Evolutionary conservation across 805 yeast species (phyloP).

Genomic region (Metschnikowia henanensis): DNA sequence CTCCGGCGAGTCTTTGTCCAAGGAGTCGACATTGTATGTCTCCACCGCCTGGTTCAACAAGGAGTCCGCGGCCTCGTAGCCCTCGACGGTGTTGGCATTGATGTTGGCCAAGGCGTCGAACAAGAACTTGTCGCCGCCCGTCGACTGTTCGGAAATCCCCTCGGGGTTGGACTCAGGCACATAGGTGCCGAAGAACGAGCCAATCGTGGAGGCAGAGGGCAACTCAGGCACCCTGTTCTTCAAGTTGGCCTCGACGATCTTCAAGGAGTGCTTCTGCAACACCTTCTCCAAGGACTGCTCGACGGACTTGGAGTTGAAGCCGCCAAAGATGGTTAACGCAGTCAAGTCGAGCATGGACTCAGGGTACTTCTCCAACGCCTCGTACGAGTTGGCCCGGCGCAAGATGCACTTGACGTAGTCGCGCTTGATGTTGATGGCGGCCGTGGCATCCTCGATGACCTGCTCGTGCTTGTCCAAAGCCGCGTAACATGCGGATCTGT

Average conservation of each 20-base stretch:
- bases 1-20: constrained; percentile 34
- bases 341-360: constrained; percentile 93
- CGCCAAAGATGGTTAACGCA: constrained; percentile 82
- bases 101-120: constrained; percentile 63
- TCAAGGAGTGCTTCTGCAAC: constrained; percentile 75
- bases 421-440: constrained; percentile 82
- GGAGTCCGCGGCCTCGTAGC: constrained; percentile 62
- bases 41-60: constrained; percentile 59
- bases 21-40: constrained; percentile 38
- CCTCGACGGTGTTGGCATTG: constrained; percentile 50
- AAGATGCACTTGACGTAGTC: constrained; percentile 88
- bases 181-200: constrained; percentile 90
- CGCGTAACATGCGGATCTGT: constrained; percentile 94
- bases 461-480: constrained; percentile 77
- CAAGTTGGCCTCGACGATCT: constrained; percentile 62
- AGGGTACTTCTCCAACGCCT: constrained; percentile 69
- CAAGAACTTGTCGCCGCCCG: constrained; percentile 64
- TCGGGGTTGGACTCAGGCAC: constrained; percentile 52
- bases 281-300: constrained; percentile 87
- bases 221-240: constrained; percentile 52
- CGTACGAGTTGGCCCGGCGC: constrained; percentile 93
- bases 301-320: constrained; percentile 72
- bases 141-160: constrained; percentile 49
- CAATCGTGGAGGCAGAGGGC: constrained; percentile 81
- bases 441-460: constrained; percentile 84